Evolutionary conservation across 441 rosid species (phyloP).

Genomic region (Lepidium campestre): DNA sequence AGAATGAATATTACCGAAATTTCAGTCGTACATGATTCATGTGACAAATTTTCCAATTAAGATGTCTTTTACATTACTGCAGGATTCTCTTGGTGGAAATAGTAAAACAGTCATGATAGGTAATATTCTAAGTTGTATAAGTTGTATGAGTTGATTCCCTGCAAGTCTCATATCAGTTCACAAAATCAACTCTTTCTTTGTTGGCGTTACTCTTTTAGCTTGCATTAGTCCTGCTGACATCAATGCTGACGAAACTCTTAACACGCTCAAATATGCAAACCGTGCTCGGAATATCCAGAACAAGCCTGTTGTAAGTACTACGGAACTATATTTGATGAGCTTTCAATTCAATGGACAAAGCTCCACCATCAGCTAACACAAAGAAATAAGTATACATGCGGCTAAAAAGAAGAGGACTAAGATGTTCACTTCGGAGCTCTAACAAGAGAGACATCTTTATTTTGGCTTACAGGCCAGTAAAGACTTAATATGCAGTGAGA

Average conservation of each 20-base stretch:
- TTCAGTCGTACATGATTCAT: background rate
- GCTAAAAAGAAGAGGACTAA: background rate
- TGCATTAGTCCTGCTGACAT: slow-evolving; percentile 99
- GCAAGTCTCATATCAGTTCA: background rate
- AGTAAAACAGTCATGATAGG: slow-evolving; percentile 99
- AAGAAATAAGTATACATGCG: background rate
- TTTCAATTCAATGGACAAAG: slow-evolving; percentile 12
- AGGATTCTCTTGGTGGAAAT: slow-evolving; percentile 99
- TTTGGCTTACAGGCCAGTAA: slow-evolving; percentile 51
- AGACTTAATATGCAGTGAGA: slow-evolving; percentile 58
- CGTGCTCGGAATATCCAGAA: slow-evolving; percentile 97
- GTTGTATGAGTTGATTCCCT: background rate
- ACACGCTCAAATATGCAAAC: slow-evolving; percentile 93
- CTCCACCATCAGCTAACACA: background rate
- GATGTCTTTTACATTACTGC: slow-evolving; percentile 19
- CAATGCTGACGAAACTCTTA: slow-evolving; percentile 96
- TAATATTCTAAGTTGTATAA: slow-evolving; percentile 16
- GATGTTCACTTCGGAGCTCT: background rate
- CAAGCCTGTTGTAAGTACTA: slow-evolving; percentile 79
- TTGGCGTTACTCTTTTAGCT: slow-evolving; percentile 37
- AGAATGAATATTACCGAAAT: background rate
- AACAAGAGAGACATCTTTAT: background rate
- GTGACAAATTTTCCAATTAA: slow-evolving; percentile 5
- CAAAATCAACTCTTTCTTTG: background rate
- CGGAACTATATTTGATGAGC: background rate